phyloP scores from a whole-genome alignment of 331 rosid genomes.

The Telfairia occidentalis region DNA sequence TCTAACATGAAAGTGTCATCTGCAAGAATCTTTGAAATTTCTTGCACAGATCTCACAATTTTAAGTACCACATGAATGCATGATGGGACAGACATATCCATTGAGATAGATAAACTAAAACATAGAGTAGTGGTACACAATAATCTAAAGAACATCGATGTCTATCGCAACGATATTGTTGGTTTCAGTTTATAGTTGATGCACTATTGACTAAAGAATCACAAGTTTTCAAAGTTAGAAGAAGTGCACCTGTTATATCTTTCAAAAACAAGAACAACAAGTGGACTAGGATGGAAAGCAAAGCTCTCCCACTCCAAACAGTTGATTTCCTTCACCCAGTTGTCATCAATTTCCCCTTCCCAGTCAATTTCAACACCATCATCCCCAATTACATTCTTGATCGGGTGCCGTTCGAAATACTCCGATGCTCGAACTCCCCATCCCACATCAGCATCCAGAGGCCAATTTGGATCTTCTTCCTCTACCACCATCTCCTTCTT shows the following conservation, averaged over 20 bases:
- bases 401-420: slow-evolving; percentile 76
- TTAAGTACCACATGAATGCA: not conserved
- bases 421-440: slow-evolving; percentile 87
- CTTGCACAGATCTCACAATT: not conserved
- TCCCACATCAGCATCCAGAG: slow-evolving; percentile 82
- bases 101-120: not conserved
- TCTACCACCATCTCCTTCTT: slow-evolving; percentile 51
- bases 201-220: not conserved
- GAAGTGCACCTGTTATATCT: slow-evolving; percentile 54
- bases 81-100: not conserved
- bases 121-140: not conserved
- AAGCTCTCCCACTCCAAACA: slow-evolving; percentile 87
- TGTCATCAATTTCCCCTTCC: slow-evolving; percentile 92
- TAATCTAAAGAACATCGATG: not conserved
- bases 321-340: slow-evolving; percentile 84
- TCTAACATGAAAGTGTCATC: not conserved
- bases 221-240: not conserved
- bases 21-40: not conserved
- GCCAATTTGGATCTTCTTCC: slow-evolving; percentile 74
- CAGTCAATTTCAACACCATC: slow-evolving; percentile 73
- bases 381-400: slow-evolving; percentile 58
- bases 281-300: slow-evolving; percentile 89
- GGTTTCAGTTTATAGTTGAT: not conserved
- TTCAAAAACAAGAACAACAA: slow-evolving; percentile 73
- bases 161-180: not conserved